Evolutionary conservation across 441 rosid genomes (phyloP).

Genomic region (Adansonia madagascariensis): DNA sequence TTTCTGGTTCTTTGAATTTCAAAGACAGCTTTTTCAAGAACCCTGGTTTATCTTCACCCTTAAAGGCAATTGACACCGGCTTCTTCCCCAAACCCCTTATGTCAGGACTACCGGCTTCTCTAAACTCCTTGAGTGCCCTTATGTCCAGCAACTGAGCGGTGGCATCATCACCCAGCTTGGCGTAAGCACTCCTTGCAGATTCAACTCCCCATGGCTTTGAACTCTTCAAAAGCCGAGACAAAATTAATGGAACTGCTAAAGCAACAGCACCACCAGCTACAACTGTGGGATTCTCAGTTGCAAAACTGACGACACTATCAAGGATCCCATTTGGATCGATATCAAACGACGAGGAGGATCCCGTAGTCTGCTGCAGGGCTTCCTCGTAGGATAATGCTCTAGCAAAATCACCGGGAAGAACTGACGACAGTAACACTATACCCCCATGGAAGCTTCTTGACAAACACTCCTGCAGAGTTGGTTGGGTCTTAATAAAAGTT

Average conservation of each 20-base stretch:
- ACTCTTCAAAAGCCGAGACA: constrained; percentile 63
- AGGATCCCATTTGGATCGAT: constrained; percentile 52
- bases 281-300: constrained; percentile 64
- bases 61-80: constrained; percentile 57
- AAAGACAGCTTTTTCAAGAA: constrained; percentile 83
- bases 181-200: constrained; percentile 80
- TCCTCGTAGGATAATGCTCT: constrained; percentile 80
- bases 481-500: constrained; percentile 33
- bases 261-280: constrained; percentile 67
- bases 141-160: constrained; percentile 79
- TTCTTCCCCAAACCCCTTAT: constrained; percentile 76
- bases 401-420: constrained; percentile 51
- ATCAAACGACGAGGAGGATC: constrained; percentile 38
- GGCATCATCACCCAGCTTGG: constrained; percentile 68
- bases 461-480: constrained; percentile 43
- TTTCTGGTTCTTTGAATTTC: constrained; percentile 87
- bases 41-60: constrained; percentile 77
- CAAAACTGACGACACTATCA: constrained; percentile 54
- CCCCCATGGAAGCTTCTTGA: constrained; percentile 63
- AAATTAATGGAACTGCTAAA: constrained; percentile 70
- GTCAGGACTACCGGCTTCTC: constrained; percentile 75
- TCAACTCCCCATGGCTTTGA: constrained; percentile 82
- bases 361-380: constrained; percentile 67
- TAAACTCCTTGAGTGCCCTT: constrained; percentile 63
- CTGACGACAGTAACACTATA: constrained; percentile 63